Conservation (phyloP, 306 rosid species). For the Prinsepia uniflora region DNA sequence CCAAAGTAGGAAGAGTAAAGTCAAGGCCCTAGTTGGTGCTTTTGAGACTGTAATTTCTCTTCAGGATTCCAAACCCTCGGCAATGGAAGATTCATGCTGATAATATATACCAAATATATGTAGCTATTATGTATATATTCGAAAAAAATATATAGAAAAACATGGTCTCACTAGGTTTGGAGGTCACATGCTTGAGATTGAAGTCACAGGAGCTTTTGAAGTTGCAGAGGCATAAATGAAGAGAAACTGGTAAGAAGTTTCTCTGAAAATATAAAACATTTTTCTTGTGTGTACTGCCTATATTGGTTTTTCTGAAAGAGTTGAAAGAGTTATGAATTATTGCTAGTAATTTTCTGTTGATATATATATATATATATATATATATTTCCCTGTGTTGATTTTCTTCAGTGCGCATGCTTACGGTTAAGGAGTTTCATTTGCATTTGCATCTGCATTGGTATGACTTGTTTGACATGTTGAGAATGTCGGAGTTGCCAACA, state of each 20-base stretch:
- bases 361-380: background rate
- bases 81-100: slow-evolving; percentile 32
- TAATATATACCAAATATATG: slow-evolving; percentile 12
- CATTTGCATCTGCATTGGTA: too few species aligned
- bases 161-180: background rate
- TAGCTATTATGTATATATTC: slow-evolving; percentile 32
- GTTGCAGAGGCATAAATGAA: slow-evolving; percentile 7
- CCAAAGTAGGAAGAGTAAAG: slow-evolving; percentile 71
- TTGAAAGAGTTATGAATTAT: slow-evolving; percentile 1
- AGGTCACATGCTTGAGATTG: slow-evolving; percentile 5
- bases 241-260: slow-evolving; percentile 6
- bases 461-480: background rate
- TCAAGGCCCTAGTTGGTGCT: slow-evolving; percentile 88
- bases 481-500: background rate
- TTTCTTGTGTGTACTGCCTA: slow-evolving; percentile 5
- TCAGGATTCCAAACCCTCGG: slow-evolving; percentile 38
- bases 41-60: slow-evolving; percentile 89
- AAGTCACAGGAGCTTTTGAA: background rate
- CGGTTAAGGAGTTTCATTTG: too few species aligned
- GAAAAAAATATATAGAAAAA: background rate
- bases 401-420: background rate
- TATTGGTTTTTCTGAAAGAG: background rate
- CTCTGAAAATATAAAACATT: slow-evolving; percentile 13
- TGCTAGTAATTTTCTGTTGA: background rate
- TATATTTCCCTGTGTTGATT: background rate